Evolutionary conservation across 805 yeast genomes (phyloP), one percentile per base, ranked within the genome.

Genomic region (Zygotorulaspora danielsina): DNA sequence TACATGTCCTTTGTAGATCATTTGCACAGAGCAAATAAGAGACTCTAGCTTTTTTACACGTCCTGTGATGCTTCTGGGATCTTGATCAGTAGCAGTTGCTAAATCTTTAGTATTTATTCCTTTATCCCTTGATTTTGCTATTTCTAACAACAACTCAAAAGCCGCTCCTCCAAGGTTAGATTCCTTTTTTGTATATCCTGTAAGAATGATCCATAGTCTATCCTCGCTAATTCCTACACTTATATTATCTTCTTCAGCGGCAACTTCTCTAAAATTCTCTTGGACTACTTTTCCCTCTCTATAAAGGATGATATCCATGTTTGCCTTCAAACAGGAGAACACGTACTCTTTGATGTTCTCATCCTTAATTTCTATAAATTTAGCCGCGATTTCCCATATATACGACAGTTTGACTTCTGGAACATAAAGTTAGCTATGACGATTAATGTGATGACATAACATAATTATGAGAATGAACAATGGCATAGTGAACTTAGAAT

Each of bases 21-120:
- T 49, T 32, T 59, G 66, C 1, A 49, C 46, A 36, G 70, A 75
- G 16, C 61, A 61, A 4, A 80, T 71, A 12, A 79, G 59, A 15
- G 75, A 76, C 25, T 67, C 75, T 13, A 83, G 61, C 30, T 70
- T 69, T 50, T 74, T 77, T 37, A 81, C 64, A 49, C 93, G 68
- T 1, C 77, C 67, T 0, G 88, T 78, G 28, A 81, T 65, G 42
- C 88, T 80, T 46, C 90, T 69, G 12, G 80, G 75, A 51, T 83
- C 93, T 59, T 83, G 93, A 6, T 75, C 75, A 0, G 88, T 75
- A 13, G 63, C 66, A 28, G 65, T 63, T 2, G 79, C 73, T 42
- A 83, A 64, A 18, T 75, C 77, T 20, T 76, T 63, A 0, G 89
- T 75, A 34, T 74, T 69, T 11, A 82, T 74, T 7, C 93, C 93